These are phyloP conservation scores for Diaporthe citriasiana DNA, from an alignment of 2,329 filamentous ascomycete species.

Conservation along the genomic window DNA sequence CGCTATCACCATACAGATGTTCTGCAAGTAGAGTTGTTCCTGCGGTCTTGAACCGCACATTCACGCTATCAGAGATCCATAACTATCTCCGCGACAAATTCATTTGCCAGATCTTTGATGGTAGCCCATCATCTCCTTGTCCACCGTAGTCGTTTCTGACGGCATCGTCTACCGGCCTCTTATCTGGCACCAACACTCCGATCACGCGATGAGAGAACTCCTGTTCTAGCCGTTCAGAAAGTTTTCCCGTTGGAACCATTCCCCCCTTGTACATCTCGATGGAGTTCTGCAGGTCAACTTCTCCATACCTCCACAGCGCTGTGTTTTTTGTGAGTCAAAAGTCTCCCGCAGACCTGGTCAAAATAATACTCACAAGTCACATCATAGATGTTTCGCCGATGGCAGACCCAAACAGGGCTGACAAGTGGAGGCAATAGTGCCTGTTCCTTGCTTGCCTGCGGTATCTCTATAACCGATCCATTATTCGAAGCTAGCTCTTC, in stretches of 20 bases:
- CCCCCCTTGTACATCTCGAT: neutral
- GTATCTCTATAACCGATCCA: neutral
- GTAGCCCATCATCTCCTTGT: neutral
- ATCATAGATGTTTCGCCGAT: neutral
- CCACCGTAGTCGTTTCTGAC: neutral
- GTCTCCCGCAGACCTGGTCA: rapidly evolving
- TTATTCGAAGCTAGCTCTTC: neutral
- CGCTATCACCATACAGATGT: no score
- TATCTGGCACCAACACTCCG: neutral
- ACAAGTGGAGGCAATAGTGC: neutral
- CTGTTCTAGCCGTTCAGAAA: neutral
- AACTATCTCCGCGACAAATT: no score
- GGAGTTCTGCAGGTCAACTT: rapidly evolving
- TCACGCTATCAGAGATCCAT: no score
- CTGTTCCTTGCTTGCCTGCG: neutral
- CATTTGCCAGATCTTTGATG: neutral
- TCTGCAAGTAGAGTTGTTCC: no score
- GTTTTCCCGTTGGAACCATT: neutral
- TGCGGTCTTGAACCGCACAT: no score
- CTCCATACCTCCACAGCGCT: neutral
- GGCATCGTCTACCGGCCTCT: neutral
- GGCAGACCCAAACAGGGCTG: neutral
- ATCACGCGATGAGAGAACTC: constrained; percentile 6
- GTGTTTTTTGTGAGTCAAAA: neutral
- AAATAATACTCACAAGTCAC: neutral